Conservation (phyloP, 352 stramenopile species). For the Phytophthora constricta region DNA sequence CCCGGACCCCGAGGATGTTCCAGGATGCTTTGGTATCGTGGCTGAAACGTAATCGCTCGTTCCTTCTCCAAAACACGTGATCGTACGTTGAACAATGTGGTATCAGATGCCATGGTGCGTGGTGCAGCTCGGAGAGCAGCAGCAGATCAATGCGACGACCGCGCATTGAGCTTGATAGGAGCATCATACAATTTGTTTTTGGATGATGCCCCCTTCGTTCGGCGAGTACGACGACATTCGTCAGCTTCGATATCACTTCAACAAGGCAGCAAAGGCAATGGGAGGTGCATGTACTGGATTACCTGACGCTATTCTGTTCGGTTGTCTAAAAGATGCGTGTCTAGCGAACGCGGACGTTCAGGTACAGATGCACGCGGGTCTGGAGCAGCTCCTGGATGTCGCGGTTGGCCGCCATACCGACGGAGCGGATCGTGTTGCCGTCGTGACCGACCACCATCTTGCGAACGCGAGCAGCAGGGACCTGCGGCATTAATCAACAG, state of each 20-base stretch:
- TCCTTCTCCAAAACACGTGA: not conserved
- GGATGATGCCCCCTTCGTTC: too few species aligned
- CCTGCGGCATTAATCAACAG: constrained; percentile 56
- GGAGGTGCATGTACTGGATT: not conserved
- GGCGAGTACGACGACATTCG: not conserved
- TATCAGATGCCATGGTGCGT: too few species aligned
- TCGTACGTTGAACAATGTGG: too few species aligned
- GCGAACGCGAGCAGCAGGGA: constrained; percentile 72
- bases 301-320: not conserved
- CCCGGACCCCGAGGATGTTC: constrained; percentile 5
- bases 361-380: constrained; percentile 79
- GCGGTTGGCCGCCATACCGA: constrained; percentile 73
- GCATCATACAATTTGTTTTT: too few species aligned
- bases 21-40: constrained; percentile 16
- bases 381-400: constrained; percentile 83
- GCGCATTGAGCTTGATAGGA: too few species aligned
- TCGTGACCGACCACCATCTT: constrained; percentile 86
- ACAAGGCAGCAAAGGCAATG: not conserved
- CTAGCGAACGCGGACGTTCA: constrained; percentile 83
- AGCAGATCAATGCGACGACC: too few species aligned
- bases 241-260: not conserved
- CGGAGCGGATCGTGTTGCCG: constrained; percentile 75
- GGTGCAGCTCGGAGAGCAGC: too few species aligned
- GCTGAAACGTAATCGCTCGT: constrained; percentile 14
- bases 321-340: not conserved